Percentiles rank a stretch among this genome's conserved stretches.
Evolutionary conservation across 805 yeast genomes (phyloP).

Genomic region (Candida nanaspora): DNA sequence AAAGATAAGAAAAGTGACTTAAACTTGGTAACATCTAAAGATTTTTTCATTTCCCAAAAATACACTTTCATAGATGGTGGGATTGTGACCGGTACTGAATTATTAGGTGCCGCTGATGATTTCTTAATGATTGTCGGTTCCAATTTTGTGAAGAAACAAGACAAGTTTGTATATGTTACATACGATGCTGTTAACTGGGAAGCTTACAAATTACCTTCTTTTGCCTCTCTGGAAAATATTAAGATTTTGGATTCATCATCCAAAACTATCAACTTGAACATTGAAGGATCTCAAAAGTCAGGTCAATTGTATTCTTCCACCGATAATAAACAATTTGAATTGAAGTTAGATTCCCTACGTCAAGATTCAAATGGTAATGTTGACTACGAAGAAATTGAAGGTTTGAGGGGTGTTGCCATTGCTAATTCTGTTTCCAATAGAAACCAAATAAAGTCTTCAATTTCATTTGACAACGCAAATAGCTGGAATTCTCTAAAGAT

Average conservation of each 20-base stretch:
- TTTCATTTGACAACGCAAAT: conserved; percentile 12
- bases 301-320: conserved; percentile 2
- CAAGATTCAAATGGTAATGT: conserved; percentile 30
- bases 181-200: conserved; percentile 27
- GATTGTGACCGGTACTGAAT: conserved; percentile 22
- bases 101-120: conserved; percentile 27
- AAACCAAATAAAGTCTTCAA: conserved; percentile 5
- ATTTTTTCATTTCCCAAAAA: conserved; percentile 34
- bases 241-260: conserved; percentile 8
- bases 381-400: conserved; percentile 38
- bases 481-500: conserved; percentile 7
- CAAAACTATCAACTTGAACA: conserved; percentile 3
- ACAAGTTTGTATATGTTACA: conserved; percentile 24
- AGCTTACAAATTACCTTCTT: conserved; percentile 24
- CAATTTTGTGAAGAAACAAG: conserved; percentile 14
- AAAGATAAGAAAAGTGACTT: conserved; percentile 13
- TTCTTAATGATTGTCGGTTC: conserved; percentile 28
- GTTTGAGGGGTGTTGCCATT: conserved; percentile 35
- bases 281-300: conserved; percentile 2
- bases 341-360: conserved; percentile 4
- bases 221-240: conserved; percentile 1
- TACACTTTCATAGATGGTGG: conserved; percentile 26
- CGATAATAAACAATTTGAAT: conserved; percentile 3
- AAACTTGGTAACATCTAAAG: conserved; percentile 31
- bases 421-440: conserved; percentile 30